Percentiles rank a stretch among this genome's conserved stretches.
These are phyloP conservation scores for Rickenella mellea DNA, from an alignment of 768 basidiomycete species.

Conservation along the genomic window DNA sequence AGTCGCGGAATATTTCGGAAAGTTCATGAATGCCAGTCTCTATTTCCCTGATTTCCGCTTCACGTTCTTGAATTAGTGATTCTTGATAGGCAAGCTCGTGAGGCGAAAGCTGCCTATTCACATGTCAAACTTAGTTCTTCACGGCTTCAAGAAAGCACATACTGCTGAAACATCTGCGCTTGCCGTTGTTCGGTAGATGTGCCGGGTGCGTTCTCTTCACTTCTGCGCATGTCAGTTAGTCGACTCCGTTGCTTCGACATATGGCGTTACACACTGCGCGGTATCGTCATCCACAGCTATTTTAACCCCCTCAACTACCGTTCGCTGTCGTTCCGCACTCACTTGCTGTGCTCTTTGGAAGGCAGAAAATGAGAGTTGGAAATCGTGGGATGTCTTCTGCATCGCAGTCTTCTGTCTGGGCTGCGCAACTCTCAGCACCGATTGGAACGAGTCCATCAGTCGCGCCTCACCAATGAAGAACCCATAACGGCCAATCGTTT, in stretches of 20 bases:
- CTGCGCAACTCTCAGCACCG: constrained; percentile 29
- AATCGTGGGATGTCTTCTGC: constrained; percentile 89
- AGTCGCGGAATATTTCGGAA: constrained; percentile 90
- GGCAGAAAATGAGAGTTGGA: constrained; percentile 79
- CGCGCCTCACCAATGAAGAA: constrained; percentile 38
- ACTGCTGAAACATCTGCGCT: constrained; percentile 10
- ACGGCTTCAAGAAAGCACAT: neutral
- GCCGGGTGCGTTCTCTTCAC: too few relatives aligned
- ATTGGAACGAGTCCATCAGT: neutral
- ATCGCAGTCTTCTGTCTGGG: constrained; percentile 74
- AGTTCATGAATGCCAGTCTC: constrained; percentile 95
- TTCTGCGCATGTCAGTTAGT: neutral
- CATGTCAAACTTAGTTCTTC: constrained; percentile 50
- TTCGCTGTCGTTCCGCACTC: constrained; percentile 83
- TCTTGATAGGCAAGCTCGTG: constrained; percentile 95
- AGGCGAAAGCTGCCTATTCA: constrained; percentile 71
- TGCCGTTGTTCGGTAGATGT: constrained; percentile 7
- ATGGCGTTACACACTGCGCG: constrained; percentile 5
- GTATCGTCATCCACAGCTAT: constrained; percentile 72
- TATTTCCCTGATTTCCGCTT: constrained; percentile 91
- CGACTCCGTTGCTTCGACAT: neutral
- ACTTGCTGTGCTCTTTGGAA: constrained; percentile 90
- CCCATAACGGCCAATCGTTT: constrained; percentile 79
- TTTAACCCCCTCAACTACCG: constrained; percentile 81
- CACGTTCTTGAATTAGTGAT: constrained; percentile 87